Conservation (phyloP, 2,329 filamentous ascomycete species). For the Aspergillus ustus region DNA sequence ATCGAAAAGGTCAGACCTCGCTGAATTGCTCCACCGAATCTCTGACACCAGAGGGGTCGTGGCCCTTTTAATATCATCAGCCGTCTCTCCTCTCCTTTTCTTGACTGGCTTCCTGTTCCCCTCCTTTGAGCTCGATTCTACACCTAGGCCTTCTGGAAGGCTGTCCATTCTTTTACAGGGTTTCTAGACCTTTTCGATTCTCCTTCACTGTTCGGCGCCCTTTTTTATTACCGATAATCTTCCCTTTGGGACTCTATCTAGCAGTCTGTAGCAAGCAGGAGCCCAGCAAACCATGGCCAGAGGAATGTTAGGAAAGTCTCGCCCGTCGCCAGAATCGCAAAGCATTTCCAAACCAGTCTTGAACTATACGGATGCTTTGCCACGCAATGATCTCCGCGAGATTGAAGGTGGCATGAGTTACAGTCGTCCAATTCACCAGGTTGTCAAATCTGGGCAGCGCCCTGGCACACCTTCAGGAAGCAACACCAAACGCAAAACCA, state of each 20-base stretch:
- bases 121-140: conserved; percentile 6
- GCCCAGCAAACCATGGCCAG: conserved; percentile 31
- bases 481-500: conserved; percentile 21
- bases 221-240: conserved; percentile 13
- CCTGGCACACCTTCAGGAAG: conserved; percentile 26
- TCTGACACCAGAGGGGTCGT: conserved; percentile 14
- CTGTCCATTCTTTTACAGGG: conserved; percentile 40
- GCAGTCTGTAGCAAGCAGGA: background rate
- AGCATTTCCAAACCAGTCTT: conserved; percentile 38
- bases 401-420: conserved; percentile 21
- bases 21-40: conserved; percentile 25
- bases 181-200: conserved; percentile 17
- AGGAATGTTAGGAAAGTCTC: conserved; percentile 36
- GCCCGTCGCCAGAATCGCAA: conserved; percentile 31
- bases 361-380: conserved; percentile 37
- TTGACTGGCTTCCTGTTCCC: conserved; percentile 16
- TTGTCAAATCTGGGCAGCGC: conserved; percentile 27
- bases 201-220: conserved; percentile 7
- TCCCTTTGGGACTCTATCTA: background rate
- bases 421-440: conserved; percentile 16
- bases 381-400: conserved; percentile 36
- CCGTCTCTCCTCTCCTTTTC: conserved; percentile 27
- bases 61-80: conserved; percentile 16
- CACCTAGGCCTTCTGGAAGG: conserved; percentile 44
- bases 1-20: conserved; percentile 12